These are phyloP conservation scores for Geosmithia morbida DNA, from an alignment of 2,329 filamentous ascomycete species.

Conservation along the genomic window DNA sequence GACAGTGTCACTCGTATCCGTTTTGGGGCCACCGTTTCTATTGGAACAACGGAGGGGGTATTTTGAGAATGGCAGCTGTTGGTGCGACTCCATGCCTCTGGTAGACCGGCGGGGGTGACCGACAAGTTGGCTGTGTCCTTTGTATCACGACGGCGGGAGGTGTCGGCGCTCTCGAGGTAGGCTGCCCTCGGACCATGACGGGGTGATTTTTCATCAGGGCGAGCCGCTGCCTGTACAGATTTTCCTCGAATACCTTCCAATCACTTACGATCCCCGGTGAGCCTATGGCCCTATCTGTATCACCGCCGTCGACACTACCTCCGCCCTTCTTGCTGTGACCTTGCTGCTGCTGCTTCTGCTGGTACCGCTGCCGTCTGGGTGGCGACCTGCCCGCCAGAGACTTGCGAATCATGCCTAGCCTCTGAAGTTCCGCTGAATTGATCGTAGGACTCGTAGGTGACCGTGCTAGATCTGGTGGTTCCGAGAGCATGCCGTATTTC, in stretches of 20 bases:
- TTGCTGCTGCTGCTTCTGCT: neutral
- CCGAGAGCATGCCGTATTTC: neutral
- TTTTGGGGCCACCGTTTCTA: neutral
- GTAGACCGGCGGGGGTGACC: neutral
- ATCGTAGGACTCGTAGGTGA: no score
- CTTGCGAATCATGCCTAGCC: constrained; percentile 26
- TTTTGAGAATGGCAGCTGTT: neutral
- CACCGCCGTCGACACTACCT: constrained; percentile 4
- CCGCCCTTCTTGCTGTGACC: constrained; percentile 2
- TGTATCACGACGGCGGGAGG: neutral
- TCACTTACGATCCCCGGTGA: constrained; percentile 11
- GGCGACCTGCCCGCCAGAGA: constrained; percentile 17
- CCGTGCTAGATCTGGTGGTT: no score
- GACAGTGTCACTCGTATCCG: no score
- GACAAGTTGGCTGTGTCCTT: neutral
- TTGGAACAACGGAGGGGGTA: neutral
- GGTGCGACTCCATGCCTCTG: neutral
- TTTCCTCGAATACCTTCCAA: constrained; percentile 25
- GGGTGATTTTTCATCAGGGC: constrained; percentile 14
- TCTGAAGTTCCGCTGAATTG: constrained; percentile 17
- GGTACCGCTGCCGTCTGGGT: neutral
- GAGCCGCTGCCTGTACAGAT: constrained; percentile 12
- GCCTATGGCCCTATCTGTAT: constrained; percentile 2
- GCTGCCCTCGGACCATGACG: constrained; percentile 2
- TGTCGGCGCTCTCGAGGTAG: neutral